Evolutionary conservation across 169 alveolate genomes (phyloP).

Genomic region (Cryptosporidium xiaoi): DNA sequence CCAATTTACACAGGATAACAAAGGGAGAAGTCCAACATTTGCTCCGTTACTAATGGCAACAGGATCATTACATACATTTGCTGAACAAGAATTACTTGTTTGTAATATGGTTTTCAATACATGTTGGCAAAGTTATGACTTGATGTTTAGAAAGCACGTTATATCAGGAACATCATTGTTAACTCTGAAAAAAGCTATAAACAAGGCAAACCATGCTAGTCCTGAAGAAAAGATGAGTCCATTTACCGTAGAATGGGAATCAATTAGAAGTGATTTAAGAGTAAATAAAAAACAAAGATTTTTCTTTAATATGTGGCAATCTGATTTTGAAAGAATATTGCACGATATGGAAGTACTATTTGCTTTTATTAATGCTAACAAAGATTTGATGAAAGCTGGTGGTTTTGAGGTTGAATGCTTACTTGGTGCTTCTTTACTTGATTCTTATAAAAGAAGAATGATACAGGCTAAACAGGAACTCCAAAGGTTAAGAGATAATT

Average conservation of each 20-base stretch:
- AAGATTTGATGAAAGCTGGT: slow-evolving; percentile 72
- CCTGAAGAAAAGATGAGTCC: slow-evolving; percentile 67
- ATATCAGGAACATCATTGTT: slow-evolving; percentile 66
- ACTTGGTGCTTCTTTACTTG: slow-evolving; percentile 67
- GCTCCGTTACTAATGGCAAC: slow-evolving; percentile 75
- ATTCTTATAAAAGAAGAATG: slow-evolving; percentile 71
- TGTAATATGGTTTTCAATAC: slow-evolving; percentile 74
- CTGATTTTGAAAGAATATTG: slow-evolving; percentile 60
- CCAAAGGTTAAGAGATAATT: slow-evolving; percentile 50
- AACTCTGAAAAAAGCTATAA: slow-evolving; percentile 63
- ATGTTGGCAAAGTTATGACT: slow-evolving; percentile 74
- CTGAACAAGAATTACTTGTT: slow-evolving; percentile 62
- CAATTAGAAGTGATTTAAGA: slow-evolving; percentile 66
- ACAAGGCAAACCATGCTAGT: slow-evolving; percentile 69
- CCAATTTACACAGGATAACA: background rate
- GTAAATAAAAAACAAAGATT: slow-evolving; percentile 23
- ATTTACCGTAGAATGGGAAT: slow-evolving; percentile 70
- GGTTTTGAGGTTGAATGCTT: slow-evolving; percentile 72
- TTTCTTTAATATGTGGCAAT: slow-evolving; percentile 68
- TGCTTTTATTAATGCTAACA: slow-evolving; percentile 70
- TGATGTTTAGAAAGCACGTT: slow-evolving; percentile 67
- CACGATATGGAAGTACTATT: slow-evolving; percentile 73
- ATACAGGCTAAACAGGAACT: slow-evolving; percentile 70
- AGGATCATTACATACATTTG: slow-evolving; percentile 71
- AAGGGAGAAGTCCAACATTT: slow-evolving; percentile 74